These are phyloP conservation scores for Dryadomyces sulphureus DNA, from an alignment of 2,329 filamentous ascomycete genomes.

Conservation along the genomic window DNA sequence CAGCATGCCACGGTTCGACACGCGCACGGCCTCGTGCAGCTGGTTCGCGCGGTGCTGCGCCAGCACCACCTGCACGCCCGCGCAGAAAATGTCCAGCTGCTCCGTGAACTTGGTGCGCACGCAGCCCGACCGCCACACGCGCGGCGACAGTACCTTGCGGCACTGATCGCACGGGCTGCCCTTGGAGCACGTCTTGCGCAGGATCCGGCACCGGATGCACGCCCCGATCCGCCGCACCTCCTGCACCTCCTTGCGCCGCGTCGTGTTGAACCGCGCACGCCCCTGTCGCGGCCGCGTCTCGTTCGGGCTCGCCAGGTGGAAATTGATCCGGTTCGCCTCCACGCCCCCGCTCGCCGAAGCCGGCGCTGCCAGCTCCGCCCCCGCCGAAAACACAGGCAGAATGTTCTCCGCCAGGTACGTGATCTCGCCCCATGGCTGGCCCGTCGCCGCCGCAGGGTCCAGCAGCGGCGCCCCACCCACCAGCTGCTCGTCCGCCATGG, in stretches of 20 bases:
- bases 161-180: constrained; percentile 50
- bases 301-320: constrained; percentile 37
- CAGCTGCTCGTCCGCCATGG: constrained; percentile 8
- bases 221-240: constrained; percentile 50
- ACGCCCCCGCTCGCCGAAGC: constrained; percentile 13
- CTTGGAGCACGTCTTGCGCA: constrained; percentile 52
- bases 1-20: constrained; percentile 31
- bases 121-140: constrained; percentile 51
- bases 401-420: constrained; percentile 28
- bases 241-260: constrained; percentile 48
- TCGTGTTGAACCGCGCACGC: constrained; percentile 41
- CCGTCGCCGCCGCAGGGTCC: constrained; percentile 10
- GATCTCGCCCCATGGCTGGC: constrained; percentile 39
- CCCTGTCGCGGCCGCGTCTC: constrained; percentile 34
- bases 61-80: constrained; percentile 47
- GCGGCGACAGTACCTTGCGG: constrained; percentile 45
- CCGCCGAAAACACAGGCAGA: constrained; percentile 14
- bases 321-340: constrained; percentile 32
- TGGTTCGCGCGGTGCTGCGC: constrained; percentile 44
- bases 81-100: constrained; percentile 47
- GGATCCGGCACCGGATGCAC: constrained; percentile 49
- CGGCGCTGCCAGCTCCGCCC: constrained; percentile 5
- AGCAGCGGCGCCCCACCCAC: neutral
- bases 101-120: constrained; percentile 47
- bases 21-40: constrained; percentile 33